These are phyloP conservation scores for Nitzschia sp. DNA, from an alignment of 108 stramenopile species.

Conservation along the genomic window DNA sequence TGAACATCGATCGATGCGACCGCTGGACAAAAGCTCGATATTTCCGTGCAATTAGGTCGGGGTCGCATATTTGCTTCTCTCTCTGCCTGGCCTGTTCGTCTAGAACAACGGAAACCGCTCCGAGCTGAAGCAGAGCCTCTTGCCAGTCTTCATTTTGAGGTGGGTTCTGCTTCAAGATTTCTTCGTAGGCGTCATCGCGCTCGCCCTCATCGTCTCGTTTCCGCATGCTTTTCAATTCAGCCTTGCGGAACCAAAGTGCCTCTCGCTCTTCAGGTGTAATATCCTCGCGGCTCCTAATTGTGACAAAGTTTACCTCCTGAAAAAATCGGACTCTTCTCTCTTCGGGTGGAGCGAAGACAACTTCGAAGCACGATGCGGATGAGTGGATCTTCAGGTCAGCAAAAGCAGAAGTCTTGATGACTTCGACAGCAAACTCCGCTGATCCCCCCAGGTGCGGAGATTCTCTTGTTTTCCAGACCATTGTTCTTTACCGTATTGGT, in stretches of 20 bases:
- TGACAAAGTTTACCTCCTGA: neutral
- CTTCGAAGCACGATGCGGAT: neutral
- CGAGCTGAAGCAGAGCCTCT: neutral
- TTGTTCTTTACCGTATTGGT: neutral
- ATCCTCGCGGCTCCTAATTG: neutral
- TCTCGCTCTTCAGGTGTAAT: neutral
- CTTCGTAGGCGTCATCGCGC: neutral
- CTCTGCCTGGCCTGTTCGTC: neutral
- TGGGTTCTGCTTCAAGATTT: neutral
- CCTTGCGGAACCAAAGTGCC: neutral
- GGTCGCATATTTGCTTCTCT: neutral
- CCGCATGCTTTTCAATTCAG: neutral
- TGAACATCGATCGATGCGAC: neutral
- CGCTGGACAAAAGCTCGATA: neutral
- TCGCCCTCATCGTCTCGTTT: neutral
- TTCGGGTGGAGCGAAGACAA: neutral
- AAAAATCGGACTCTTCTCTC: neutral
- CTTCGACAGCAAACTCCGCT: neutral
- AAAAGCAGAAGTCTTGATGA: neutral
- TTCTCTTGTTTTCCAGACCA: neutral
- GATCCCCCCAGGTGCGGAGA: neutral
- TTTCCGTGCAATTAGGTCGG: neutral
- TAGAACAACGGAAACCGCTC: neutral
- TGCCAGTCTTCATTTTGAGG: neutral
- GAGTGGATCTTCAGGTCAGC: neutral